Conservation (phyloP, 2,329 filamentous ascomycete genomes). For the Colletotrichum godetiae region DNA sequence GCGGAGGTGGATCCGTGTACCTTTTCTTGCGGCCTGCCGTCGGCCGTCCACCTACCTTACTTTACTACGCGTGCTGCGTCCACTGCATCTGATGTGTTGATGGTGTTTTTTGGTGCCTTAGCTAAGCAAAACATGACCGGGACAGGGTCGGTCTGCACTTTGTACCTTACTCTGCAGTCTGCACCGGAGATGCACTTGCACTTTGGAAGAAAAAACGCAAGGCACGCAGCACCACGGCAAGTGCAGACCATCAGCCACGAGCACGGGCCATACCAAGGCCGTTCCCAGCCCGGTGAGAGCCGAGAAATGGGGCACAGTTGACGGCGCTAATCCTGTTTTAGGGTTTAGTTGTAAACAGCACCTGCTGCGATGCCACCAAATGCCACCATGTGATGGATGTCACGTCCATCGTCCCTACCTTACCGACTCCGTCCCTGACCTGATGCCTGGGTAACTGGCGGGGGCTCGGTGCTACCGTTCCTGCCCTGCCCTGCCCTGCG, state of each 20-base stretch:
- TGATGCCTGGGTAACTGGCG: too few relatives aligned
- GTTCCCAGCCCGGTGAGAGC: conserved; percentile 19
- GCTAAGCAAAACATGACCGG: not conserved
- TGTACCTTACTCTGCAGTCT: not conserved
- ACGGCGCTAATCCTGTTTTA: conserved; percentile 2
- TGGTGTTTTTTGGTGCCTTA: not conserved
- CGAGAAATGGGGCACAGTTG: conserved; percentile 4
- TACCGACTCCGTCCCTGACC: too few relatives aligned
- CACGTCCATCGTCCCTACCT: conserved; percentile 6
- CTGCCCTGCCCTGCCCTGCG: too few relatives aligned
- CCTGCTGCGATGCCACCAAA: not conserved
- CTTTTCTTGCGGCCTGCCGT: not conserved
- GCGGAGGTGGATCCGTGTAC: conserved; percentile 28
- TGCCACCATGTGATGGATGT: conserved; percentile 2
- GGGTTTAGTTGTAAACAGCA: not conserved
- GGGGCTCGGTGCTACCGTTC: too few relatives aligned
- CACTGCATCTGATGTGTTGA: not conserved
- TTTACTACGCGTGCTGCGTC: too few relatives aligned
- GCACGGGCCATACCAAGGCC: conserved; percentile 7
- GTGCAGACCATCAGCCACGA: conserved; percentile 1
- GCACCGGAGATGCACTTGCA: not conserved
- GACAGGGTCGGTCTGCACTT: not conserved
- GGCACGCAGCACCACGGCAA: not conserved
- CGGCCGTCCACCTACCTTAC: too few relatives aligned
- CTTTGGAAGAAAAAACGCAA: not conserved